A percentile compares a stretch with the other conserved stretches of the same genome.
Evolutionary conservation across 805 yeast genomes (phyloP).

Genomic region (Candida sphagnicola): DNA sequence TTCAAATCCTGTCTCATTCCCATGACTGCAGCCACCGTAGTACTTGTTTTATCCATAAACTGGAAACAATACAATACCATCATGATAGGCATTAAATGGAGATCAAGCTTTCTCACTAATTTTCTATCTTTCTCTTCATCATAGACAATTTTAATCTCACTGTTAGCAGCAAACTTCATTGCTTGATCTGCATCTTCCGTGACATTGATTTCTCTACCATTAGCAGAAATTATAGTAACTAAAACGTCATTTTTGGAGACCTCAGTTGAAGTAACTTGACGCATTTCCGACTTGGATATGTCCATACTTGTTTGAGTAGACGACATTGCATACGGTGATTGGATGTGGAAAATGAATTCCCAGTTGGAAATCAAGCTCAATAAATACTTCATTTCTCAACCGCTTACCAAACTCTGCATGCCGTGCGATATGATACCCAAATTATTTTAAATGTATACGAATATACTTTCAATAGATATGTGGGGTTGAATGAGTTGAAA

Average conservation of each 20-base stretch:
- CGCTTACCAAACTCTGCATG: too few species aligned
- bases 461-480: too few species aligned
- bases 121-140: slow-evolving; percentile 13
- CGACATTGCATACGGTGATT: too few species aligned
- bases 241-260: slow-evolving; percentile 6
- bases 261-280: too few species aligned
- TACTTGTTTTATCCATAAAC: slow-evolving; percentile 35
- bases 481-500: too few species aligned
- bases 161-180: slow-evolving; percentile 26
- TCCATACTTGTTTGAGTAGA: too few species aligned
- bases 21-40: slow-evolving; percentile 33
- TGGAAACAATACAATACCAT: slow-evolving; percentile 21
- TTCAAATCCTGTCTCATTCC: slow-evolving; percentile 34
- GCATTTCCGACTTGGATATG: too few species aligned
- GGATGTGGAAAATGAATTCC: too few species aligned
- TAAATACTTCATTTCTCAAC: too few species aligned
- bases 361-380: too few species aligned
- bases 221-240: slow-evolving; percentile 13
- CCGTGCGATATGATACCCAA: too few species aligned
- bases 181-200: slow-evolving; percentile 38
- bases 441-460: too few species aligned
- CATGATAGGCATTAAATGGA: slow-evolving; percentile 21
- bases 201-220: slow-evolving; percentile 20
- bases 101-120: slow-evolving; percentile 17
- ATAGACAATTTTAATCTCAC: slow-evolving; percentile 9